These are phyloP conservation scores for Gossypium davidsonii DNA, from an alignment of 441 rosid species.

Conservation along the genomic window DNA sequence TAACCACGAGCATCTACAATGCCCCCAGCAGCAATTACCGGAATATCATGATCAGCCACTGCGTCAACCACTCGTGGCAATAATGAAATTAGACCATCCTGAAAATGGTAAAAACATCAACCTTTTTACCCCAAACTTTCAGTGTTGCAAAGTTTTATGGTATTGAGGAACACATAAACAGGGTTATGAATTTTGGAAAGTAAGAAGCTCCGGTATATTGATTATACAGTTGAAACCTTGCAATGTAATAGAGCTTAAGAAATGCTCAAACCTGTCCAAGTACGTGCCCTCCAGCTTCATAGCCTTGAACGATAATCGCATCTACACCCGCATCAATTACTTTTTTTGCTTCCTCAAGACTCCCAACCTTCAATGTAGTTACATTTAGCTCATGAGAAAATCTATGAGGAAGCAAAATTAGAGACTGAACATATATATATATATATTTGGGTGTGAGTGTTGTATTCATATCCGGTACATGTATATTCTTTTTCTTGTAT, in stretches of 20 bases:
- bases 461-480: neutral
- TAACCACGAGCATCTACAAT: slow-evolving; percentile 75
- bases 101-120: slow-evolving; percentile 10
- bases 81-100: slow-evolving; percentile 66
- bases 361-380: slow-evolving; percentile 47
- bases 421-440: neutral
- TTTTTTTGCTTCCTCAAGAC: slow-evolving; percentile 51
- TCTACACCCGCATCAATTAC: slow-evolving; percentile 56
- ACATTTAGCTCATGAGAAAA: too few species aligned
- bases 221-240: neutral
- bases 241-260: neutral
- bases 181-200: too few species aligned
- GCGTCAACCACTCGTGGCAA: slow-evolving; percentile 71
- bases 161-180: too few species aligned
- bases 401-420: neutral
- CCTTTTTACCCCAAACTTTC: neutral
- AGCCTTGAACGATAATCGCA: slow-evolving; percentile 78
- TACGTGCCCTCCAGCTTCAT: slow-evolving; percentile 87
- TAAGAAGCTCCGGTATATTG: neutral
- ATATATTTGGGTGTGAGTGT: neutral
- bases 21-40: slow-evolving; percentile 82
- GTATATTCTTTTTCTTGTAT: too few species aligned
- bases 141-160: too few species aligned
- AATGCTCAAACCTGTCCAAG: slow-evolving; percentile 56
- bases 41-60: slow-evolving; percentile 48